Conservation (phyloP, 768 basidiomycete species). For the Hericium erinaceus region DNA sequence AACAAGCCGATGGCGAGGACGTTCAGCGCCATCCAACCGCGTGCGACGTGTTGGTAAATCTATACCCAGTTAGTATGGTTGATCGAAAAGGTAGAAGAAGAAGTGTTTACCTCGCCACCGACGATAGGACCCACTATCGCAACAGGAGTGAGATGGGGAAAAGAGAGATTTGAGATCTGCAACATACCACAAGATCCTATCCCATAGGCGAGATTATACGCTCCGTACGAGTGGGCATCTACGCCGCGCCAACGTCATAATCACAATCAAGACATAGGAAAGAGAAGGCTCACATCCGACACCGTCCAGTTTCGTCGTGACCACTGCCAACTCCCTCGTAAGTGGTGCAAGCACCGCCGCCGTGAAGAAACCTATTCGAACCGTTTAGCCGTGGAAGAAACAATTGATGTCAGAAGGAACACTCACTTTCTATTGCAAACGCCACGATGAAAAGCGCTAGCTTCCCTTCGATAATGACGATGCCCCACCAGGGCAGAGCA, state of each 20-base stretch:
- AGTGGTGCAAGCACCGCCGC: conserved; percentile 52
- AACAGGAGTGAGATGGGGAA: not conserved
- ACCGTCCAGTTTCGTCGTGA: conserved; percentile 46
- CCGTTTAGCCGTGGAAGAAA: too few relatives aligned
- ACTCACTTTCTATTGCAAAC: conserved; percentile 48
- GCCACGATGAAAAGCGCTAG: conserved; percentile 41
- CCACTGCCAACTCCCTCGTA: conserved; percentile 56
- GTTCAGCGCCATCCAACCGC: conserved; percentile 56
- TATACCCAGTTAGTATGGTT: conserved; percentile 17
- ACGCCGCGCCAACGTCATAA: not conserved
- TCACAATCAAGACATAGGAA: too few relatives aligned
- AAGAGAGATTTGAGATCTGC: not conserved
- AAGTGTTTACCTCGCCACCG: conserved; percentile 47
- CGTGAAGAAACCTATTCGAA: conserved; percentile 45
- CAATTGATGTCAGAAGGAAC: not conserved
- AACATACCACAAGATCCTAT: conserved; percentile 50
- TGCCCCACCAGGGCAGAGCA: conserved; percentile 54
- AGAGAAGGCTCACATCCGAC: conserved; percentile 48
- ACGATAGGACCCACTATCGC: conserved; percentile 56
- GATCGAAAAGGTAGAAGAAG: not conserved
- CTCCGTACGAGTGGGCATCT: conserved; percentile 72
- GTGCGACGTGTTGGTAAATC: conserved; percentile 47
- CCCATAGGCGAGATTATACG: conserved; percentile 65
- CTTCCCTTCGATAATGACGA: conserved; percentile 37
- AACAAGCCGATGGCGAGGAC: conserved; percentile 38